Percentiles rank a stretch among this genome's conserved stretches.
phyloP scores from a whole-genome alignment of 148 eudicot genomes.

The Rheum nobile region DNA sequence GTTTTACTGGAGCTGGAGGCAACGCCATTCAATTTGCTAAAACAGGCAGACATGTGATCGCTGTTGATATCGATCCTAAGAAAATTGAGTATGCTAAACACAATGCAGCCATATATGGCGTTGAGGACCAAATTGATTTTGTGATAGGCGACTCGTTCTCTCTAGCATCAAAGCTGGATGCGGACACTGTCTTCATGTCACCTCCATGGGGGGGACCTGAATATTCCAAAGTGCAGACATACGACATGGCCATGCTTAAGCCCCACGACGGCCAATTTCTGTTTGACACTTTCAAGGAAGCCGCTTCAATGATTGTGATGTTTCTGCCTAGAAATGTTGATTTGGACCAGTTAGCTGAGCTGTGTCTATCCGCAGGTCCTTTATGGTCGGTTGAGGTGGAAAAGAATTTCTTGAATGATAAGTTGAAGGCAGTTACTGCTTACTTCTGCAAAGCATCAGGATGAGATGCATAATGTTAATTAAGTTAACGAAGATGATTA shows the following conservation, averaged over 20 bases:
- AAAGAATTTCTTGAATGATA: slow-evolving; percentile 72
- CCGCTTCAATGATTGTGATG: slow-evolving; percentile 62
- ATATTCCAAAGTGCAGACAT: slow-evolving; percentile 44
- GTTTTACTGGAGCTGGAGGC: slow-evolving; percentile 88
- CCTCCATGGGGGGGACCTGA: slow-evolving; percentile 99
- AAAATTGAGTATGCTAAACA: slow-evolving; percentile 74
- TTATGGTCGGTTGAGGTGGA: slow-evolving; percentile 96
- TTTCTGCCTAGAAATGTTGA: slow-evolving; percentile 87
- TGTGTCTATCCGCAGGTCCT: slow-evolving; percentile 49
- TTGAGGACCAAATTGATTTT: slow-evolving; percentile 60
- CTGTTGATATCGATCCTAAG: slow-evolving; percentile 78
- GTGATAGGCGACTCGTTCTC: slow-evolving; percentile 56
- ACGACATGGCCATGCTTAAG: slow-evolving; percentile 68
- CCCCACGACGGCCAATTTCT: slow-evolving; percentile 65
- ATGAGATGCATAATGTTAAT: not conserved
- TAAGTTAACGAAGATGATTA: too few species aligned
- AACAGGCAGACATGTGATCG: slow-evolving; percentile 57
- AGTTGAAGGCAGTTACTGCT: slow-evolving; percentile 83
- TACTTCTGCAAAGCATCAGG: slow-evolving; percentile 39
- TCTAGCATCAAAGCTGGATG: slow-evolving; percentile 54
- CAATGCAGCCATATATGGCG: slow-evolving; percentile 85
- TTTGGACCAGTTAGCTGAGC: slow-evolving; percentile 66
- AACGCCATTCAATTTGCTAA: slow-evolving; percentile 90
- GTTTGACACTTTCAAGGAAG: slow-evolving; percentile 41
- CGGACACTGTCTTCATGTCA: slow-evolving; percentile 66